Evolutionary conservation across 495 filamentous ascomycete species (phyloP), one percentile per base, ranked within the genome.

Genomic region (Chaetomium tenue): DNA sequence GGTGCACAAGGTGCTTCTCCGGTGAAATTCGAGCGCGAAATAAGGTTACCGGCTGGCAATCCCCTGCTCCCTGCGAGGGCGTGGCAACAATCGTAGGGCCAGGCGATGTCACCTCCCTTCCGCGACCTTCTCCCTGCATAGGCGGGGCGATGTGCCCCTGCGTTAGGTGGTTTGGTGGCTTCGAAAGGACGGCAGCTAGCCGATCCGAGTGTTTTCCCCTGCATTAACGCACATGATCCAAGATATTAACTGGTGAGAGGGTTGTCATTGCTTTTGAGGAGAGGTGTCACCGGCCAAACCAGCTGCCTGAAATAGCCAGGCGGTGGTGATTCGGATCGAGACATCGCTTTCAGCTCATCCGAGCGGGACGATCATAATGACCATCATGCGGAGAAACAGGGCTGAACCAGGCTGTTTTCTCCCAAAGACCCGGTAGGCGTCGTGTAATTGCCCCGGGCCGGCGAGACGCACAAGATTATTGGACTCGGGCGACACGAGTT

Each of bases 31-130:
- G 50, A 22, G 26, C 7, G 30, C 26, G 15, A 63, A 57, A 64
- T 64, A 68, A 71, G 65, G 58, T 70, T 69, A 64, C 53, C 48
- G 53, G 63, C 44, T 51, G 55, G 62, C 61, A 51, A 46, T 54
- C 52, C 46, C 20, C n/a, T 44, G 57, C 30, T 42, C 28, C 54
- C 30, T 65, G 59, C 15, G 28, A 44, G 26, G 15, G 50, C 52
- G 52, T 28, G 47, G 37, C 53, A 51, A 42, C 28, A 53, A 22
- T 11, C 13, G 11, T 44, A 18, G 47, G 22, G 48, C 5, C 30
- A 42, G 59, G 4, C 59, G 37, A 61, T 52, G 59, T 58, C 37
- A 58, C 33, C 55, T n/a, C 3, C n/a, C 55, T 44, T 37, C 55
- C 55, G 55, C 39, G 7, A 20, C 55, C 37, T 23, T 8, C n/a